Base-by-base conservation (phyloP, 2,329 filamentous ascomycete species). In the Atkinsonella hypoxylon region DNA sequence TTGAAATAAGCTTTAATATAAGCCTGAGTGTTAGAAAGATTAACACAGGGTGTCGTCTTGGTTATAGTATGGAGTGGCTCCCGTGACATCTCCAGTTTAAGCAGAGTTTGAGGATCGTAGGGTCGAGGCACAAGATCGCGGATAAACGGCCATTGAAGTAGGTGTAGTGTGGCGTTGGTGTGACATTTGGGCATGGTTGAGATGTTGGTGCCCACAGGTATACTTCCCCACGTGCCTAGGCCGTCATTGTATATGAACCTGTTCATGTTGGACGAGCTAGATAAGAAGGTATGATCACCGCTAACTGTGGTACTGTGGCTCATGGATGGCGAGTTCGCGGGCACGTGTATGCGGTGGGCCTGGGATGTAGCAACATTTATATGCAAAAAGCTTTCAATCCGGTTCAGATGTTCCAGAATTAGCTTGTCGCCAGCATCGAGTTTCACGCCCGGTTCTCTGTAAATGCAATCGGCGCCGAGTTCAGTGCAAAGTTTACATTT, bases 141-240 rank as follows among this genome's bases (percentile, higher is more conserved):
- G 57, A 91, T 90, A 56, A 89, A 72, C 12, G 87, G 87, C 80
- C 87, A 90, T 60, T 89, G 85, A 6, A 91, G 71, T 18, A 91
- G 70, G 63, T 91, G 83, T 57, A 89, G 70, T 1, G 86, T 85
- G 6, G 87, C 86, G 53, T 87, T 91, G 0, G 86, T 90, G 65
- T 91, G 87, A 15, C 85, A 76, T 66, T 89, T 90, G 20, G 87
- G 87, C 86, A 91, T 91, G 26, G 85, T 88, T 2, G 86, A 89
- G 56, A 91, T 89, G 64, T 88, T 90, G 39, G 67, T 71, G 15
- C 65, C 59, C 54, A 73, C 60, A 59, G 74, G 62, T 61, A 74
- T 62, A 50, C 74, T 79, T 20, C 74, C 78, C 85, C 85, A 89
- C 3, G 85, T 87, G 6, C 83, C 85, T 55, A 89, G 74, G 5